Evolutionary conservation across 805 yeast species (phyloP).

Genomic region (Candida ulmi): DNA sequence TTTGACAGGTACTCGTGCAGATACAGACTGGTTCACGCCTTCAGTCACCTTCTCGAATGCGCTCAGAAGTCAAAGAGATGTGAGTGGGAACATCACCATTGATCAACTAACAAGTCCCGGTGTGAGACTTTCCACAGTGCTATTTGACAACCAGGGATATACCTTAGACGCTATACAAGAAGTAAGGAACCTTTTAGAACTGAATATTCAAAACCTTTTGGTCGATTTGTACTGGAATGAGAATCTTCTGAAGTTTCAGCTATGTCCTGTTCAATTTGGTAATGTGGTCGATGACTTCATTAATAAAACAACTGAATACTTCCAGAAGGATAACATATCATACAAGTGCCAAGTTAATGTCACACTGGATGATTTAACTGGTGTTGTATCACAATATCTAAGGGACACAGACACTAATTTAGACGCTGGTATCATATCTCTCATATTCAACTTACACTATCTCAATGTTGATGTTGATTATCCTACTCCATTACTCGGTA

Average conservation of each 20-base stretch:
- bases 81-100: conserved; percentile 33
- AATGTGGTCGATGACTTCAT: conserved; percentile 12
- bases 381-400: conserved; percentile 29
- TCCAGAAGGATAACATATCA: conserved; percentile 10
- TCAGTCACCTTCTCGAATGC: conserved; percentile 29
- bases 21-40: conserved; percentile 27
- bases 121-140: conserved; percentile 26
- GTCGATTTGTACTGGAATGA: conserved; percentile 56
- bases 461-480: conserved; percentile 5
- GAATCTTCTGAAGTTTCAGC: conserved; percentile 41
- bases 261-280: conserved; percentile 44
- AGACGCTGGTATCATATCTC: conserved; percentile 36
- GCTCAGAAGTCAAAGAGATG: conserved; percentile 42
- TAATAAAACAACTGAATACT: conserved; percentile 1
- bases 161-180: conserved; percentile 23
- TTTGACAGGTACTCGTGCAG: too few species aligned
- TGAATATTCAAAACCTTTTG: conserved; percentile 42
- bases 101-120: conserved; percentile 37
- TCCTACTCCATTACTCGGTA: conserved; percentile 3
- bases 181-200: conserved; percentile 29
- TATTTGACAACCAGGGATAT: conserved; percentile 30
- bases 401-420: conserved; percentile 38
- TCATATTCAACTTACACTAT: conserved; percentile 34
- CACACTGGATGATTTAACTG: conserved; percentile 22
- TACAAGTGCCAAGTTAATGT: conserved; percentile 22